These are phyloP conservation scores for Nicotiana rustica DNA, from an alignment of 305 asterid genomes.

Conservation along the genomic window DNA sequence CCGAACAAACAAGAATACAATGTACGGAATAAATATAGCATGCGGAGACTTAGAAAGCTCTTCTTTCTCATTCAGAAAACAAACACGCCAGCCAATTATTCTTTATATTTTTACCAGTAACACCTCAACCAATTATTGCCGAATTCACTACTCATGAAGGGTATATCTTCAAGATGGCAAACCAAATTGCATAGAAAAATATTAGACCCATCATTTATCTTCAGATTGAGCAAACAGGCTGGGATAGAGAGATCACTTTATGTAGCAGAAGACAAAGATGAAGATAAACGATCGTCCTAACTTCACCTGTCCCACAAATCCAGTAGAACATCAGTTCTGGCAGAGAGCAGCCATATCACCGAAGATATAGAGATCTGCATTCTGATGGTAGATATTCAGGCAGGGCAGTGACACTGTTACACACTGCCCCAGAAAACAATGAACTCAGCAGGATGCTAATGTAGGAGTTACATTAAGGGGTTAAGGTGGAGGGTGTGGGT, in stretches of 20 bases:
- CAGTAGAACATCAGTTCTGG: not conserved
- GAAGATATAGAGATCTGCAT: not conserved
- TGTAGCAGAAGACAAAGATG: not conserved
- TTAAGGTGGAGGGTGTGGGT: not conserved
- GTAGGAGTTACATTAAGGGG: not conserved
- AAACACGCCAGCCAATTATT: not conserved
- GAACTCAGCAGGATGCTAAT: not conserved
- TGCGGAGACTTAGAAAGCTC: not conserved
- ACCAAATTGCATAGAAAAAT: not conserved
- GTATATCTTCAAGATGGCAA: slow-evolving; percentile 14
- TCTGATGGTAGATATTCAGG: slow-evolving; percentile 24
- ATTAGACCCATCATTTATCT: not conserved
- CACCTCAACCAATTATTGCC: not conserved
- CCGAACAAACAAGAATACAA: not conserved
- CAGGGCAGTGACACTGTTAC: not conserved
- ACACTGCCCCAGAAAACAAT: not conserved
- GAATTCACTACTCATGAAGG: not conserved
- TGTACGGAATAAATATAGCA: not conserved
- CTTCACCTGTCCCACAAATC: slow-evolving; percentile 15
- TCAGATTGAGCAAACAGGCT: not conserved
- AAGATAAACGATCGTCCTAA: not conserved
- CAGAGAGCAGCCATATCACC: not conserved
- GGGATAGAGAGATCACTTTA: not conserved
- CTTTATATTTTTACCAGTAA: no score
- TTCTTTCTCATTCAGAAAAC: not conserved